Evolutionary conservation across 495 filamentous ascomycete genomes (phyloP).

Genomic region (Xylaria nigripes): DNA sequence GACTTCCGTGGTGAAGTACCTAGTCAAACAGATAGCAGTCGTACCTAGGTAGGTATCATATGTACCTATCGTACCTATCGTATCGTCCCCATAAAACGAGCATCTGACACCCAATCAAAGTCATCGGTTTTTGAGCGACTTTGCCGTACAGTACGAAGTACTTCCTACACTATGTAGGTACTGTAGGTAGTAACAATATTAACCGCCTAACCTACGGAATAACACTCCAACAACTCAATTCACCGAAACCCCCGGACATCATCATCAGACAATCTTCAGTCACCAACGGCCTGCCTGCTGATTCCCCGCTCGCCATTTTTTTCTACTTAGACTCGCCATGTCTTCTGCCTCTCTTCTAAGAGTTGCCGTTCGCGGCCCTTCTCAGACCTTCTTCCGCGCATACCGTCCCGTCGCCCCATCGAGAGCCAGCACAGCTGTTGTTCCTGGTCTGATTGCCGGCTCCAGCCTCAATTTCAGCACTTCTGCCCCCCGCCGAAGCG

Average conservation of each 20-base stretch:
- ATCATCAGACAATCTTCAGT: neutral
- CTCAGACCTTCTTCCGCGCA: conserved; percentile 54
- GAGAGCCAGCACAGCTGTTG: conserved; percentile 40
- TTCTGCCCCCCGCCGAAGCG: conserved; percentile 46
- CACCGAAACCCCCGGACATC: neutral
- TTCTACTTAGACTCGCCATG: conserved; percentile 34
- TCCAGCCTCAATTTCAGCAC: conserved; percentile 61
- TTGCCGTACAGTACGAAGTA: too few species aligned
- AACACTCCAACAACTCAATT: conserved; percentile 4
- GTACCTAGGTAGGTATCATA: too few species aligned
- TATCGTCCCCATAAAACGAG: too few species aligned
- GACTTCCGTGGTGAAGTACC: too few species aligned
- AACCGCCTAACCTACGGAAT: neutral
- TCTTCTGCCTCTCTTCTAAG: conserved; percentile 63
- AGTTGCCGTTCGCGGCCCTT: conserved; percentile 59
- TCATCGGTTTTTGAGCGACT: too few species aligned
- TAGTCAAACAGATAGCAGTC: too few species aligned
- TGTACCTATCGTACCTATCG: too few species aligned
- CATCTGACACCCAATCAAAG: too few species aligned
- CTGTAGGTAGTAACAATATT: too few species aligned
- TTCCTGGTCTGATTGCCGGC: conserved; percentile 32
- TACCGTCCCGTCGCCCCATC: conserved; percentile 52
- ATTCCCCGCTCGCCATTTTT: conserved; percentile 9
- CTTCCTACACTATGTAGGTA: too few species aligned
- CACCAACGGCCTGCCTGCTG: neutral